Conservation (phyloP, 148 eudicot species). For the Drosera capensis region DNA sequence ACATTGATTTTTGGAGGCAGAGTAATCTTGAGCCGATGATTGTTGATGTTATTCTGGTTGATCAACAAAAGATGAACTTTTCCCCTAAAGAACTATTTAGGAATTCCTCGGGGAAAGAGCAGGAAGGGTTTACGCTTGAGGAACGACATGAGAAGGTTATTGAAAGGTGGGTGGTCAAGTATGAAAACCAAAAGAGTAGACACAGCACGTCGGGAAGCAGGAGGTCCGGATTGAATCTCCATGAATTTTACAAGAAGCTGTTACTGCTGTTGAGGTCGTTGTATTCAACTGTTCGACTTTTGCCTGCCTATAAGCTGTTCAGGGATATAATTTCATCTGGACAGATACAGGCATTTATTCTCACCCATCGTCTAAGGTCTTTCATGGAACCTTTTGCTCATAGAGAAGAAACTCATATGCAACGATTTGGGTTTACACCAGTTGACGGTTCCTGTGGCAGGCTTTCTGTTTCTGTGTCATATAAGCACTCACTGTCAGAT, state of each 20-base stretch:
- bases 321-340: slow-evolving; percentile 64
- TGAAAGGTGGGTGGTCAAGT: slow-evolving; percentile 91
- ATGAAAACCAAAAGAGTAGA: slow-evolving; percentile 45
- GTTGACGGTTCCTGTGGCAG: slow-evolving; percentile 77
- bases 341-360: slow-evolving; percentile 45
- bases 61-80: slow-evolving; percentile 26
- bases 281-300: slow-evolving; percentile 60
- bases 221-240: slow-evolving; percentile 41
- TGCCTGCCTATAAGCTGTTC: slow-evolving; percentile 78
- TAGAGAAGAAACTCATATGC: slow-evolving; percentile 73
- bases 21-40: slow-evolving; percentile 85
- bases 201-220: slow-evolving; percentile 28
- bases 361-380: slow-evolving; percentile 53
- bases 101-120: slow-evolving; percentile 27
- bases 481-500: slow-evolving; percentile 32
- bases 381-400: slow-evolving; percentile 74
- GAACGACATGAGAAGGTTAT: slow-evolving; percentile 43
- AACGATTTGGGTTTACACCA: slow-evolving; percentile 47
- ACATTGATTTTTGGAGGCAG: slow-evolving; percentile 72
- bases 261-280: slow-evolving; percentile 66
- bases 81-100: slow-evolving; percentile 25
- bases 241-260: slow-evolving; percentile 55
- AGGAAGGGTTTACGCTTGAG: slow-evolving; percentile 30
- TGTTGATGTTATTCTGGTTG: slow-evolving; percentile 60
- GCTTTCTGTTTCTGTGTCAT: slow-evolving; percentile 66